phyloP scores from a whole-genome alignment of 805 yeast species.

The Pichia phayaonensis region DNA sequence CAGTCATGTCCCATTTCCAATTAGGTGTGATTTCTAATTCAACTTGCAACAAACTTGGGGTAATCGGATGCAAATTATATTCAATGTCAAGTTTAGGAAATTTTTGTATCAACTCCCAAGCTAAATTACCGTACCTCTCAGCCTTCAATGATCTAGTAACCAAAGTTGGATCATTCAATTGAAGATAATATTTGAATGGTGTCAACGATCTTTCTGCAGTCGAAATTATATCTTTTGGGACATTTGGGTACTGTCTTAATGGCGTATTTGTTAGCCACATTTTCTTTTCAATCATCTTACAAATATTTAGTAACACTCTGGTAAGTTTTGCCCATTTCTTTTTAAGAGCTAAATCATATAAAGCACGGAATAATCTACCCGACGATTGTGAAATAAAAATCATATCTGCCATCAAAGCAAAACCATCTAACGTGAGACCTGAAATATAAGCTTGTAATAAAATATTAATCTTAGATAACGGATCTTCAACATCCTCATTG shows the following conservation, averaged over 20 bases:
- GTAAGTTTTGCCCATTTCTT: constrained; percentile 69
- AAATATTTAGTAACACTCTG: constrained; percentile 48
- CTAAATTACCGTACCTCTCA: constrained; percentile 54
- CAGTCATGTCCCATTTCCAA: constrained; percentile 67
- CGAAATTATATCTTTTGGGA: constrained; percentile 61
- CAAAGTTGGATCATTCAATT: constrained; percentile 56
- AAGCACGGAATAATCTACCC: constrained; percentile 78
- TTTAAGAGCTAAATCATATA: constrained; percentile 65
- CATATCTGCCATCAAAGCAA: constrained; percentile 91
- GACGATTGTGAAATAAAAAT: constrained; percentile 89
- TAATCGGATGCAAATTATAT: constrained; percentile 68
- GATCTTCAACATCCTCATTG: constrained; percentile 60
- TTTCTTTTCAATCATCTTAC: constrained; percentile 73
- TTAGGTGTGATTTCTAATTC: constrained; percentile 60
- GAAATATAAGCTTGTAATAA: constrained; percentile 86
- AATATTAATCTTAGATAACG: constrained; percentile 70
- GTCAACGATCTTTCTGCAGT: constrained; percentile 73
- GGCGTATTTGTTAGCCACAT: constrained; percentile 86
- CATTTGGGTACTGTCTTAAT: constrained; percentile 69
- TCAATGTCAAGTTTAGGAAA: constrained; percentile 64
- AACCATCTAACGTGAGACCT: constrained; percentile 66
- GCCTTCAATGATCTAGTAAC: constrained; percentile 75
- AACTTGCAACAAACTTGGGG: constrained; percentile 57
- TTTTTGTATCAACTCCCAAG: constrained; percentile 51
- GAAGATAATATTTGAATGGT: constrained; percentile 76